Evolutionary conservation across 371 early-diverging fungal species (phyloP), one percentile per base, ranked within the genome.

Genomic region (Apophysomyces elegans): DNA sequence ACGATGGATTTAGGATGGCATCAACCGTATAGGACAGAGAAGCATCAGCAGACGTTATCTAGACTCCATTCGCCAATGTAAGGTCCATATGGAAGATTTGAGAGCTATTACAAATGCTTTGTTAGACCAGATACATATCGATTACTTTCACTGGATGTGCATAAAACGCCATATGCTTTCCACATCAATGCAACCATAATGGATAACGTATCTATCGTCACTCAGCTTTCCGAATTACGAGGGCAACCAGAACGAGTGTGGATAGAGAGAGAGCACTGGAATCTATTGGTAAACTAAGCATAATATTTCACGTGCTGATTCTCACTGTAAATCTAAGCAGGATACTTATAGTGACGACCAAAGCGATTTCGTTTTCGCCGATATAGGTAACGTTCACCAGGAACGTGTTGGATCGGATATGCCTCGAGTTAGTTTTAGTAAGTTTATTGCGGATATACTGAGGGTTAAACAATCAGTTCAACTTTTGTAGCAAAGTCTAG

Each of bases 61-160:
- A 71, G 63, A 43, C 44, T 79, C 0, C 70, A 79, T 67, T 75
- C 79, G 14, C 68, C 76, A 14, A n/a, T 36, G 76, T 74, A 71
- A 67, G 69, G 38, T 11, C 38, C 5, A 45, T 45, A 21, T 18
- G 16, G 21, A 7, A 18, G 9, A 50, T 16, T 21, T 2, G 21
- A 9, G 54, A 50, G 21, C 21, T 7, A 21, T 26, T 50, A 21
- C 16, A 26, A 50, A 21, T 26, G 32, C 21, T 16, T n/a, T 16
- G 16, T 44, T 60, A 60, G 64, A n/a, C 64, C 58, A 4, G 64
- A 64, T 32, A 50, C 59, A 13, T 63, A 46, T 63, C 62, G 68
- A 5, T 41, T 63, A 4, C 14, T 68, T 21, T 45, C 68, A 5
- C 38, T 59, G 14, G 68, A 68, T 59, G 58, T 62, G 16, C 50